Percentiles rank a stretch among this genome's conserved stretches.
These are phyloP conservation scores for Phlyctochytrium planicorne DNA, from an alignment of 192 early-diverging fungal species.

Conservation along the genomic window DNA sequence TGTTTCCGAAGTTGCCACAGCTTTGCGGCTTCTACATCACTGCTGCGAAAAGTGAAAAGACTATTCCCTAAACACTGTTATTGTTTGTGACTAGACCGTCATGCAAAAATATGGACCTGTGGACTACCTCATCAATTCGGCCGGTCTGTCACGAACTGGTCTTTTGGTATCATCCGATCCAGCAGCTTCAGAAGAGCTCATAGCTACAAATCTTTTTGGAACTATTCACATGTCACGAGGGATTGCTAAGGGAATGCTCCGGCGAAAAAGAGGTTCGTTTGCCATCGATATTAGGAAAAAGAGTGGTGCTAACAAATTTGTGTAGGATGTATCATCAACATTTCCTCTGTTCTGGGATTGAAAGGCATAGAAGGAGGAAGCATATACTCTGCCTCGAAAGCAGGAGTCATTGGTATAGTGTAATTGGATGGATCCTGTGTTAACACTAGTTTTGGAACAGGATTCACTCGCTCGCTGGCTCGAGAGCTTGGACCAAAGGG, in stretches of 20 bases:
- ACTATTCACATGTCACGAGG: slow-evolving; percentile 61
- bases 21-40: background rate
- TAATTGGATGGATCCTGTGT: background rate
- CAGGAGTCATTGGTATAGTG: slow-evolving; percentile 74
- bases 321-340: slow-evolving; percentile 73
- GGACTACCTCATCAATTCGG: slow-evolving; percentile 23
- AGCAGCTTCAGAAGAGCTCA: slow-evolving; percentile 50
- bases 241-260: slow-evolving; percentile 58
- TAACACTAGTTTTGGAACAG: too few species aligned
- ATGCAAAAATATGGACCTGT: slow-evolving; percentile 14
- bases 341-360: slow-evolving; percentile 78
- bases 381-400: slow-evolving; percentile 82
- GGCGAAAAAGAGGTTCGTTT: slow-evolving; percentile 54
- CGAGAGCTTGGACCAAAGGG: slow-evolving; percentile 71
- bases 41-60: background rate
- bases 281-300: background rate
- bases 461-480: slow-evolving; percentile 81
- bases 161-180: slow-evolving; percentile 20
- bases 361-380: slow-evolving; percentile 69
- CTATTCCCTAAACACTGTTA: too few species aligned
- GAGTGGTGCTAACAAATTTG: background rate
- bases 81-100: too few species aligned
- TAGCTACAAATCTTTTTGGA: slow-evolving; percentile 71
- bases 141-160: slow-evolving; percentile 15
- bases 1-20: background rate